Base-by-base conservation (phyloP, 2,329 filamentous ascomycete species). In the Calonectria ilicicola region DNA sequence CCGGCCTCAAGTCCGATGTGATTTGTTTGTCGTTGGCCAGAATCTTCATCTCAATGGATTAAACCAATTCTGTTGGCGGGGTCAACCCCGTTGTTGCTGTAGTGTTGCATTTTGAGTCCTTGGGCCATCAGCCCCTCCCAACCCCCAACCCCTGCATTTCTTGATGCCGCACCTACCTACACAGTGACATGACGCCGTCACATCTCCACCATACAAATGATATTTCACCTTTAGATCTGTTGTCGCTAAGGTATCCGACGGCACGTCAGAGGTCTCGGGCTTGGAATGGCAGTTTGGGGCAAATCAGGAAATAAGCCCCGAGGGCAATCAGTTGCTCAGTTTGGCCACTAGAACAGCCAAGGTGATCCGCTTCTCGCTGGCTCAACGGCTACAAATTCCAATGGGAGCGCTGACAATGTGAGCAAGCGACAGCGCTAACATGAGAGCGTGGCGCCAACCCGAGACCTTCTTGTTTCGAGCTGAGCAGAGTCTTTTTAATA, bases 1-100 rank as follows among this genome's bases (percentile, higher is more conserved):
- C 26, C 63, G 69, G 69, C 63, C 26, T 70, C 53, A 67, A 63
- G 63, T 70, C 69, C 69, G 69, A 67, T 27, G 35, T 19, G 6
- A 17, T 29, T 6, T 32, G 23, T 27, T n/a, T 5, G 32, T 63
- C 40, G 38, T 42, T 27, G 21, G 6, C 32, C 17, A 12, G 29
- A 23, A 27, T 2, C 5, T 49, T 47, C 42, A 38, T 49, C 19
- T 40, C 27, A 29, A 65, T 53, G 46, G 29, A 29, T 32, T 63
- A 40, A 46, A 44, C 27, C 12, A 26, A 19, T 40, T 40, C 12
- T 15, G 5, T 21, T 17, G 38, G 53, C 53, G 35, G 53, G 35
- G 32, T 60, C 35, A 27, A 8, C 5, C 26, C 53, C 7, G 17
- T n/a, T 17, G 17, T n/a, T 9, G 29, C 15, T 53, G 53, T 58